These are phyloP conservation scores for Artemisia tridentata DNA, from an alignment of 129 eudicot species.

Conservation along the genomic window DNA sequence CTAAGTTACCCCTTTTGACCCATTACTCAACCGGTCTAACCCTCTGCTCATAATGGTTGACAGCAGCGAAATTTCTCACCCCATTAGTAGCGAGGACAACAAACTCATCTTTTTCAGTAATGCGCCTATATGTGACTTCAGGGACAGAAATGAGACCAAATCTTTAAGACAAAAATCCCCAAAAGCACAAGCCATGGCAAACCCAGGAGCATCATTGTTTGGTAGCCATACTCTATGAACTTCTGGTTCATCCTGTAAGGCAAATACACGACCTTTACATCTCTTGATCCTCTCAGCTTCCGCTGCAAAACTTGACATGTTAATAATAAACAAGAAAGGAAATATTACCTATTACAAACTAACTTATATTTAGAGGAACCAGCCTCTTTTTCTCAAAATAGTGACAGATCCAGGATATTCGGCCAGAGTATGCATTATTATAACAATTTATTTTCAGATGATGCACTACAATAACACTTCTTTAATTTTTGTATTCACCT, in stretches of 20 bases:
- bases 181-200: constrained; percentile 42
- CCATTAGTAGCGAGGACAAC: constrained; percentile 45
- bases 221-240: too few species aligned
- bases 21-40: too few species aligned
- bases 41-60: neutral
- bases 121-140: too few species aligned
- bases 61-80: constrained; percentile 10
- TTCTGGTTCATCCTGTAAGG: constrained; percentile 38
- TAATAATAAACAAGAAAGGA: too few species aligned
- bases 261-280: constrained; percentile 41
- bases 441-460: too few species aligned
- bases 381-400: too few species aligned
- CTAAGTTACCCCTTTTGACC: neutral
- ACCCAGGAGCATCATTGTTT: constrained; percentile 30
- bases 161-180: constrained; percentile 39
- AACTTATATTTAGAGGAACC: too few species aligned
- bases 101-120: constrained; percentile 25
- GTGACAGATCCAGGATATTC: too few species aligned
- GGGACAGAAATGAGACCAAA: constrained; percentile 38
- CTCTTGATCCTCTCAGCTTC: constrained; percentile 34
- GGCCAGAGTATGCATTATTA: too few species aligned
- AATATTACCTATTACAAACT: too few species aligned
- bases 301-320: constrained; percentile 8
- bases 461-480: too few species aligned
- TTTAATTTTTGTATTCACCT: too few species aligned